Base-by-base conservation (phyloP, 2,329 filamentous ascomycete genomes). In the Ceratocystis alfenasii region DNA sequence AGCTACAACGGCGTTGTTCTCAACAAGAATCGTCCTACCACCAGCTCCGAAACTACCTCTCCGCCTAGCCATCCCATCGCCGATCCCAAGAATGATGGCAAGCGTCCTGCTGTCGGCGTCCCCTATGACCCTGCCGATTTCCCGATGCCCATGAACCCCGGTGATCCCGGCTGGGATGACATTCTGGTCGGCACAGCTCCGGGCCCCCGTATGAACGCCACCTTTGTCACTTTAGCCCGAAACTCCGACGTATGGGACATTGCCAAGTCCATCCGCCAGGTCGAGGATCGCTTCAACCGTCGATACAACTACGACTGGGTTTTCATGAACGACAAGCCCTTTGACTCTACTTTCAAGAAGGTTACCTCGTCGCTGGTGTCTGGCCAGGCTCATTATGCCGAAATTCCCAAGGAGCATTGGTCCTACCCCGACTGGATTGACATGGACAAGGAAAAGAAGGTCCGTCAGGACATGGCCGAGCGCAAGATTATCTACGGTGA, bases 251-350 rank as follows among this genome's bases (percentile, higher is more conserved):
- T 97, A 33, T 99, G 94, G 94, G 94, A 99, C 63, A 96, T 99
- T 73, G 89, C 91, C 69, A 86, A 90, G 73, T 96, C 92, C 12
- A 99, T 99, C 73, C 90, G 94, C 66, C 90, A 96, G 74, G 86
- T 99, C 66, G 94, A 99, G 78, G 94, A 99, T 76, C 89, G 94
- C 73, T 99, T 99, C 85, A 99, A 99, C 79, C 85, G 86, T 72
- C 89, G 93, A 72, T 97, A 89, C 80, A 87, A 95, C 79, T 99
- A 99, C 78, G 93, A 97, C 75, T 99, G 95, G 95, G 93, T 99
- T 64, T 99, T 99, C 79, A 80, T 99, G 69, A 99, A 99, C 77
- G 94, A 99, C 74, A 85, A 92, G 75, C 89, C 91, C 0, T 99
- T 99, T 73, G 89, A 96, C 74, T 88, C 89, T 2, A 86, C 85